A percentile compares a stretch with the other conserved stretches of the same genome.
phyloP scores from a whole-genome alignment of 2,329 filamentous ascomycete genomes.

The Fusarium sp. region DNA sequence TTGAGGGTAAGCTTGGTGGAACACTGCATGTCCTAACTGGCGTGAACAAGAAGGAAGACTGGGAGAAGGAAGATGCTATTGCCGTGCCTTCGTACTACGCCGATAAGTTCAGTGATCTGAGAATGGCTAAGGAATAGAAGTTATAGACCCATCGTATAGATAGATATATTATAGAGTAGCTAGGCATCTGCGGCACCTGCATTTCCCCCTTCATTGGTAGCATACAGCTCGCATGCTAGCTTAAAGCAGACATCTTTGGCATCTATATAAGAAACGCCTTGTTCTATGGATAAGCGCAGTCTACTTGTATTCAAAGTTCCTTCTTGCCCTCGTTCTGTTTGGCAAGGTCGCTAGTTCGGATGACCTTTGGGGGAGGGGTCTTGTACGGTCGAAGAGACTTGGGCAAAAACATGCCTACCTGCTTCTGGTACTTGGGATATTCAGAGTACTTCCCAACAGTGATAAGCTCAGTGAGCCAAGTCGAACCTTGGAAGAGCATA shows the following conservation, averaged over 20 bases:
- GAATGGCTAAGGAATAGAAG: slow-evolving; percentile 38
- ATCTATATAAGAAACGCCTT: not conserved
- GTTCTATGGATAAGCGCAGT: not conserved
- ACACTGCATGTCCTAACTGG: slow-evolving; percentile 93
- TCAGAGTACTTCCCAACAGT: slow-evolving; percentile 87
- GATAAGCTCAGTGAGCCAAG: slow-evolving; percentile 86
- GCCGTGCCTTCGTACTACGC: slow-evolving; percentile 86
- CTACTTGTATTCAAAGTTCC: slow-evolving; percentile 25
- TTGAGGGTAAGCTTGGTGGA: slow-evolving; percentile 89
- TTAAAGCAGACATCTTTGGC: not conserved
- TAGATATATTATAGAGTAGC: slow-evolving; percentile 37
- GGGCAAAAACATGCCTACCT: slow-evolving; percentile 87
- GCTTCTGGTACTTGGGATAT: slow-evolving; percentile 84
- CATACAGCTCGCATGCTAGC: not conserved
- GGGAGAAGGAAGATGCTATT: slow-evolving; percentile 74
- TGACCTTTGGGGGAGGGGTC: slow-evolving; percentile 58
- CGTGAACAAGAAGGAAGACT: slow-evolving; percentile 86
- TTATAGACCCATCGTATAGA: slow-evolving; percentile 29
- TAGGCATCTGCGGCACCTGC: slow-evolving; percentile 1
- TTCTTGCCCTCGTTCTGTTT: slow-evolving; percentile 58
- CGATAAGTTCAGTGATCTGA: slow-evolving; percentile 83
- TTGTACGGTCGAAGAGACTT: slow-evolving; percentile 59
- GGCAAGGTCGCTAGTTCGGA: slow-evolving; percentile 63
- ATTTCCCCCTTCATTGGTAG: not conserved
- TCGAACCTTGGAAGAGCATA: slow-evolving; percentile 88